Evolutionary conservation across 345 rosid species (phyloP), one percentile per base, ranked within the genome.

Genomic region (Pelargonium nanum): DNA sequence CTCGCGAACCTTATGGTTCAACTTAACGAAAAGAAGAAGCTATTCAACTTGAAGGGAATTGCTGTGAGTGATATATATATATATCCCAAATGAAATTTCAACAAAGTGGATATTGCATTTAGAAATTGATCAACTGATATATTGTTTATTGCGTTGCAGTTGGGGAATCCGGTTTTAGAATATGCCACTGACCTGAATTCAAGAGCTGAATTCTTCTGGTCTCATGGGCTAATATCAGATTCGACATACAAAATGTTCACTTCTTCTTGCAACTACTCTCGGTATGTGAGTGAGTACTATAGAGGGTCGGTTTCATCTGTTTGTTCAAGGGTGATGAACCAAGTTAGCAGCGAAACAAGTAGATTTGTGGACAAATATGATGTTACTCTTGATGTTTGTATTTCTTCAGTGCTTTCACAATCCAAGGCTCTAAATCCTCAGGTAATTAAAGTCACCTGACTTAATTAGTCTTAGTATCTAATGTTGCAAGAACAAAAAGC

Each of bases 201-300:
- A 0, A 57, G 28, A 22, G 68, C 61, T 23, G 34, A 30, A 16
- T 80, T 55, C 53, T 74, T 15, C 28, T 76, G 84, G 84, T 73
- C 81, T 53, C 84, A 80, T 21, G 81, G 84, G 9, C 5, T 80
- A 52, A 74, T 80, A 51, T 80, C 84, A 8, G 81, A 80, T 57
- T 57, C 68, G 19, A 68, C 81, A 13, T 74, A 65, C 22, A 58
- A 74, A n/a, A 72, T 69, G 17, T 52, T 63, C 44, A 67, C 62
- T 13, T 32, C 63, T 6, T 13, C 19, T 3, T 78, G 85, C 57
- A 78, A 78, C 67, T 66, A 45, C 65, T 78, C 85, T 25, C 70
- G 64, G 56, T 48, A 78, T 34, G 23, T 23, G 55, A 74, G 81
- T 52, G 72, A 78, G 16, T 26, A 6, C 2, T 13, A 19, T 1